These are phyloP conservation scores for Schwanniomyces polymorphus DNA, from an alignment of 805 yeast genomes.

Conservation along the genomic window DNA sequence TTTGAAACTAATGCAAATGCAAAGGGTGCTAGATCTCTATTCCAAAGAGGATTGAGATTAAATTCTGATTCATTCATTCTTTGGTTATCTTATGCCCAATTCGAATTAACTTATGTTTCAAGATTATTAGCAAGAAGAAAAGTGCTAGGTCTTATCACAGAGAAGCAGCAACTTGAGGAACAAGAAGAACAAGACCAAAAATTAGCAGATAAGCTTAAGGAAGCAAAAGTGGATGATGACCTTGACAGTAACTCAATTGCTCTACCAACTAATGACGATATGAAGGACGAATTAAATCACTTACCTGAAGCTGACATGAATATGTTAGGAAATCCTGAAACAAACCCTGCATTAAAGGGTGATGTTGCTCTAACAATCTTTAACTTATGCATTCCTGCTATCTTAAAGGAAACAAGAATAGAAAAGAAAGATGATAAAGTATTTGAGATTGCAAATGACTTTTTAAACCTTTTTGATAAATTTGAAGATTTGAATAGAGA, in stretches of 20 bases:
- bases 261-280: constrained; percentile 52
- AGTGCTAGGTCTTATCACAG: constrained; percentile 75
- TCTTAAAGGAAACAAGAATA: constrained; percentile 22
- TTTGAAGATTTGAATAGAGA: constrained; percentile 70
- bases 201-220: constrained; percentile 37
- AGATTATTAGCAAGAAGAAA: constrained; percentile 81
- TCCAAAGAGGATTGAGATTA: constrained; percentile 83
- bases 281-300: constrained; percentile 63
- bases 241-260: constrained; percentile 40
- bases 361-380: constrained; percentile 45
- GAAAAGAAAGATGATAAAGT: constrained; percentile 34
- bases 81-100: constrained; percentile 85
- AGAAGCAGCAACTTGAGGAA: constrained; percentile 61
- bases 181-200: constrained; percentile 30
- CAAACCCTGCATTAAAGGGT: constrained; percentile 68
- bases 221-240: constrained; percentile 22
- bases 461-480: constrained; percentile 62
- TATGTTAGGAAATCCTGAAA: constrained; percentile 82
- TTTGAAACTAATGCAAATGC: constrained; percentile 86
- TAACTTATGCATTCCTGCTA: constrained; percentile 34
- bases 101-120: constrained; percentile 84
- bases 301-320: constrained; percentile 87
- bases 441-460: constrained; percentile 36
- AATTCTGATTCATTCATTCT: constrained; percentile 69
- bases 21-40: constrained; percentile 80